These are phyloP conservation scores for Talaromyces sp. DNA, from an alignment of 2,329 filamentous ascomycete species.

Conservation along the genomic window DNA sequence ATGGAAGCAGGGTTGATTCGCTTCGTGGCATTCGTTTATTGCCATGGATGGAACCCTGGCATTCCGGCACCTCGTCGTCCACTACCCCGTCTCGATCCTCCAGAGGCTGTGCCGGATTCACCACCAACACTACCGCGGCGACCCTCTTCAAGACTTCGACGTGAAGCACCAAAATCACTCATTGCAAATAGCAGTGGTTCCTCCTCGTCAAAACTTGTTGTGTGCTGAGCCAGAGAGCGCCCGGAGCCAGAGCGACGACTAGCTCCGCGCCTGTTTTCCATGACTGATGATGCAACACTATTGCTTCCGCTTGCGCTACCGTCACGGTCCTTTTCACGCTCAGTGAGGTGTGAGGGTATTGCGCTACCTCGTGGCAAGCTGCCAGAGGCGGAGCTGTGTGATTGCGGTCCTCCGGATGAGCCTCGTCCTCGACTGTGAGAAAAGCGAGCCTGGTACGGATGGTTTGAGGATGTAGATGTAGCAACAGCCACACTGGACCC, in stretches of 20 bases:
- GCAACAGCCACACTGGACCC: slow-evolving; percentile 22
- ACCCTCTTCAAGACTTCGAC: slow-evolving; percentile 40
- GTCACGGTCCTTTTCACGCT: slow-evolving; percentile 36
- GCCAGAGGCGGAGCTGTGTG: slow-evolving; percentile 37
- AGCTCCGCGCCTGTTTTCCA: slow-evolving; percentile 33
- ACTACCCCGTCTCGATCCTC: slow-evolving; percentile 32
- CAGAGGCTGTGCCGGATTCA: slow-evolving; percentile 23
- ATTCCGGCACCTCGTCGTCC: slow-evolving; percentile 31
- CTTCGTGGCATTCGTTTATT: slow-evolving; percentile 16
- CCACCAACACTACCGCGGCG: slow-evolving; percentile 29
- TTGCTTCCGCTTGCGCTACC: slow-evolving; percentile 37
- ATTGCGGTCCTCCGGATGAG: slow-evolving; percentile 33
- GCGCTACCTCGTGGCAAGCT: slow-evolving; percentile 34
- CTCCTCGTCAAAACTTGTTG: slow-evolving; percentile 35
- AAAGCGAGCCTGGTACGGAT: slow-evolving; percentile 36
- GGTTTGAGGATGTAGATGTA: slow-evolving; percentile 28
- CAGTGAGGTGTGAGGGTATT: slow-evolving; percentile 28
- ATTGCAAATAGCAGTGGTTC: slow-evolving; percentile 44
- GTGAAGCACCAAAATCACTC: slow-evolving; percentile 42
- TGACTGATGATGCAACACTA: slow-evolving; percentile 32
- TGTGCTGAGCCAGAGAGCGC: slow-evolving; percentile 27
- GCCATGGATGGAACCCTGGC: slow-evolving; percentile 31
- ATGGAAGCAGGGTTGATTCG: background rate
- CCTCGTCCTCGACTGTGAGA: slow-evolving; percentile 34
- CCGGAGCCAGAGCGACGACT: slow-evolving; percentile 31